Base-by-base conservation (phyloP, 495 filamentous ascomycete genomes). In the Penicillium salamii region DNA sequence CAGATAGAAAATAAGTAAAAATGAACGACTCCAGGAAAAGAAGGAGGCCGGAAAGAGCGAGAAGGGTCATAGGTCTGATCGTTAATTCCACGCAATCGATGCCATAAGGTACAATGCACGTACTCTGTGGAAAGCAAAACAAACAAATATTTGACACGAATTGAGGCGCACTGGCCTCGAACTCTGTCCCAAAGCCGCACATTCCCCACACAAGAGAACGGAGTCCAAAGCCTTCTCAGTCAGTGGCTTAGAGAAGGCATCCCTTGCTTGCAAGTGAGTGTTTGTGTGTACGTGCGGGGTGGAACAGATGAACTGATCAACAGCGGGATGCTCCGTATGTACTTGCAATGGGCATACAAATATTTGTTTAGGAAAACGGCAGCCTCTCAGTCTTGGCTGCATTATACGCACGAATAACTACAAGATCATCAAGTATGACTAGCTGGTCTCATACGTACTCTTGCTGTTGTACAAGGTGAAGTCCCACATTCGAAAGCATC, bases 201-300 rank as follows among this genome's bases (percentile, higher is more conserved):
- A 31, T 23, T 19, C 20, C 32, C 29, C 29, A 24, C 29, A 24
- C 24, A 40, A 12, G 18, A 19, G 6, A n/a, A 34, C 20, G 13
- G 14, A 34, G 11, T 15, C 12, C 33, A 17, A 26, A 13, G 9
- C 7, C 37, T 28, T 31, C 15, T 21, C 15, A n/a, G 36, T 37
- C 24, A 17, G 50, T 57, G 46, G 54, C 50, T 24, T 42, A 11
- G 21, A 43, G 26, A 19, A 24, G 26, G 34, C 32, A 17, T 24
- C 53, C 56, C 56, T 59, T 59, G 56, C 56, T 41, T 52, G 17
- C 17, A 13, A 19, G 33, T 56, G 56, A 53, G 45, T 52, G n/a
- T 21, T 9, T 19, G 26, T 36, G 43, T 29, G 52, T 32, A 11
- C 29, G 29, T 3, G 52, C 35, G 40, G 17, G 35, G 31, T 34